Percentiles rank a stretch among this genome's conserved stretches.
Conservation (phyloP, 2,329 filamentous ascomycete genomes). For the Xylaria sp. region DNA sequence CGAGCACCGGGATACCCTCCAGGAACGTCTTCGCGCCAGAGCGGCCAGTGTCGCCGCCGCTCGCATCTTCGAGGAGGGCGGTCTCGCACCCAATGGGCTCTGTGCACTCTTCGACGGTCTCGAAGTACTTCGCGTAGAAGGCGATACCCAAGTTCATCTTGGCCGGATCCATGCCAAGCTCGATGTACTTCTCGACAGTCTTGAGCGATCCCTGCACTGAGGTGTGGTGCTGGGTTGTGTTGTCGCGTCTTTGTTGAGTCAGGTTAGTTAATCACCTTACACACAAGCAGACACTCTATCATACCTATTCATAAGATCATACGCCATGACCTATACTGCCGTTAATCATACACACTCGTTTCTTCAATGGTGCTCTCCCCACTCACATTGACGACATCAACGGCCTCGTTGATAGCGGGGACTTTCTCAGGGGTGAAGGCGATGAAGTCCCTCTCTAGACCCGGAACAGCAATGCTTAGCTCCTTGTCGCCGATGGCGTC, state of each 20-base stretch:
- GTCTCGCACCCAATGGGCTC: constrained; percentile 66
- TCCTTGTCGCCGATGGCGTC: constrained; percentile 68
- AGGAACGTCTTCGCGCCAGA: constrained; percentile 66
- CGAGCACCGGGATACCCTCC: constrained; percentile 40
- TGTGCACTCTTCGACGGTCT: constrained; percentile 55
- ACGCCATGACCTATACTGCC: constrained; percentile 53
- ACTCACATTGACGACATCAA: constrained; percentile 72
- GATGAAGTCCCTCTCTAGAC: constrained; percentile 72
- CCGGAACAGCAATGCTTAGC: constrained; percentile 76
- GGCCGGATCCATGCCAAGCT: constrained; percentile 60
- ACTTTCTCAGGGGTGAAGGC: constrained; percentile 70
- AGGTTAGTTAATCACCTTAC: constrained; percentile 54
- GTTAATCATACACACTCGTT: constrained; percentile 17
- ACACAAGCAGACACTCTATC: not conserved
- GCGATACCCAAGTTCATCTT: constrained; percentile 73
- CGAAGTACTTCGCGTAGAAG: constrained; percentile 75
- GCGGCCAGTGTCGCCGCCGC: constrained; percentile 63
- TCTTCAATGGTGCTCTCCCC: not conserved
- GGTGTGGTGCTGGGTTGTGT: constrained; percentile 71
- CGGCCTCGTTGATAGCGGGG: constrained; percentile 65
- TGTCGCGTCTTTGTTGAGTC: constrained; percentile 74
- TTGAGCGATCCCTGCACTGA: constrained; percentile 67
- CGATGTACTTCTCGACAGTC: constrained; percentile 69
- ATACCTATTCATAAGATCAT: constrained; percentile 49
- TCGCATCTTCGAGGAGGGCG: constrained; percentile 66